phyloP scores from a whole-genome alignment of 768 basidiomycete species.

The Mrakia frigida region DNA sequence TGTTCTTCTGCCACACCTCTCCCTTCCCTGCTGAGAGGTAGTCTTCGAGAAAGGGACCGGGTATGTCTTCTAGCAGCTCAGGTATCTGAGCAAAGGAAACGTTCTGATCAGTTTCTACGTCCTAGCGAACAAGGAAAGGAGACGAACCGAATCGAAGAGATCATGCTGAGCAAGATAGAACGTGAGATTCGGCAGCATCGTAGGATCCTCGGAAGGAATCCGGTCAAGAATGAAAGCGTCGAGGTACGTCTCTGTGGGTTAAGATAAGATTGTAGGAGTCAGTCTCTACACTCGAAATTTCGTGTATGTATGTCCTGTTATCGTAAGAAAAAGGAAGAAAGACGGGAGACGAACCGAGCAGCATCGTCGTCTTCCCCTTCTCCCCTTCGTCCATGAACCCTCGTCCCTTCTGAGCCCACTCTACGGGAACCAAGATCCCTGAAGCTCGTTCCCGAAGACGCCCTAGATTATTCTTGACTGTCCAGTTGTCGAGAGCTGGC shows the following conservation, averaged over 20 bases:
- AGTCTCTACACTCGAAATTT: too few species aligned
- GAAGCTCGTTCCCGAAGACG: conserved; percentile 3
- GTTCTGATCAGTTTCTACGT: too few species aligned
- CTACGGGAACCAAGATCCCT: conserved; percentile 6
- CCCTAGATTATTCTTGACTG: conserved; percentile 16
- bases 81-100: not conserved
- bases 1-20: conserved; percentile 21
- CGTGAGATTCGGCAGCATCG: not conserved
- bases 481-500: conserved; percentile 26
- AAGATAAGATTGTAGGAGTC: too few species aligned
- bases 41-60: conserved; percentile 7
- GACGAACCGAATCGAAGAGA: conserved; percentile 10
- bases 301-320: too few species aligned
- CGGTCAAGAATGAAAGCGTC: conserved; percentile 21
- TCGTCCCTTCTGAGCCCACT: conserved; percentile 4
- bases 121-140: not conserved
- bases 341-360: not conserved
- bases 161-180: conserved; percentile 28
- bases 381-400: conserved; percentile 25
- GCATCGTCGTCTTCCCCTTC: conserved; percentile 23
- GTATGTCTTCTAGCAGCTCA: conserved; percentile 3
- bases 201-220: conserved; percentile 3
- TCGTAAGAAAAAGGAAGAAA: too few species aligned
- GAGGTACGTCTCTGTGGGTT: not conserved
- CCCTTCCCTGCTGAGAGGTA: conserved; percentile 17